These are phyloP conservation scores for Cunninghamia lanceolata DNA, from an alignment of 75 land plant genomes.

Conservation along the genomic window DNA sequence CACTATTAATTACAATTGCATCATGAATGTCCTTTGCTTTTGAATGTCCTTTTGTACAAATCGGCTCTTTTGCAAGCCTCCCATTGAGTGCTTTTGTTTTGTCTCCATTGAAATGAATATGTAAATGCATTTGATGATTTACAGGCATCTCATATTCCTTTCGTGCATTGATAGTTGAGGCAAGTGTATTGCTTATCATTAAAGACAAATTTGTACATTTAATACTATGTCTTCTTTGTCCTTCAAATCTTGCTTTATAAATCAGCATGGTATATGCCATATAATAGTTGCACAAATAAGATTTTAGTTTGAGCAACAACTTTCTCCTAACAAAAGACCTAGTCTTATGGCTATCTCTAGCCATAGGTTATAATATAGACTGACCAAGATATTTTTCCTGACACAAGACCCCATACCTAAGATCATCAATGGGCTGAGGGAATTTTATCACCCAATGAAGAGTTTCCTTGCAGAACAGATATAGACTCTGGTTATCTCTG, in stretches of 20 bases:
- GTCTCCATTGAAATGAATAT: not conserved
- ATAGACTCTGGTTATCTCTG: not conserved
- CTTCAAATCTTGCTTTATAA: not conserved
- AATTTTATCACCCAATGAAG: not conserved
- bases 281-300: too few species aligned
- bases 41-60: not conserved
- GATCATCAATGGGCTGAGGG: not conserved
- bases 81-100: not conserved
- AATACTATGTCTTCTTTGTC: not conserved
- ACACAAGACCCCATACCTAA: too few species aligned
- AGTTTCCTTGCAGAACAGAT: not conserved
- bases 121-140: not conserved
- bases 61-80: not conserved
- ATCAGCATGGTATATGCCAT: not conserved
- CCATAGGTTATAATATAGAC: not conserved
- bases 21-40: not conserved
- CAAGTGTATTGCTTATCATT: not conserved
- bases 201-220: too few species aligned
- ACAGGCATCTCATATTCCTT: not conserved
- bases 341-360: not conserved
- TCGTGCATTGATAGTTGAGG: not conserved
- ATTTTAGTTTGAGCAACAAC: not conserved
- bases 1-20: not conserved
- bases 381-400: not conserved
- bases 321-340: not conserved